Percentiles rank a stretch among this genome's conserved stretches.
phyloP scores from a whole-genome alignment of 2,329 filamentous ascomycete genomes.

The Pyricularia sp. region DNA sequence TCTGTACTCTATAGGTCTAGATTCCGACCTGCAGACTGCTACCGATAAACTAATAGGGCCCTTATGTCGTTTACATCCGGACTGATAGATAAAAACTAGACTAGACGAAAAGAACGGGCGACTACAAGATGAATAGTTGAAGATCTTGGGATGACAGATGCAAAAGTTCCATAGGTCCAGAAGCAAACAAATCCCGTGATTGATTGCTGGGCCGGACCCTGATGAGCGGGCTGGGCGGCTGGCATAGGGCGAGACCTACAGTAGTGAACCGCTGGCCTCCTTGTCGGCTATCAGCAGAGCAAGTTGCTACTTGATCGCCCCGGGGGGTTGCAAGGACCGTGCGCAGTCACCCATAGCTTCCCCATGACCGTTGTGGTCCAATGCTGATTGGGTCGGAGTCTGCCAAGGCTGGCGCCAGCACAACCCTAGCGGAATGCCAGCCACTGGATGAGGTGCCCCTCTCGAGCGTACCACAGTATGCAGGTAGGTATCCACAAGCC shows the following conservation, averaged over 20 bases:
- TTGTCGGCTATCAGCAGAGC: not conserved
- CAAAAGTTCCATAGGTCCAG: not conserved
- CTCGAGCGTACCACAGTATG: constrained; percentile 1
- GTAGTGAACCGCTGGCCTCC: not conserved
- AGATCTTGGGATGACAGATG: not conserved
- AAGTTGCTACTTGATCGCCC: not conserved
- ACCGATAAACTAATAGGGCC: not conserved
- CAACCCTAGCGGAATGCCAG: constrained; percentile 1
- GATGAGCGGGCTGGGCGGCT: not conserved
- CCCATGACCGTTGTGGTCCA: not conserved
- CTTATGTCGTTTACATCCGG: not conserved
- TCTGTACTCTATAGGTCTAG: not conserved
- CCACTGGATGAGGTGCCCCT: not conserved
- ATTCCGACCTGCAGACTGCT: not conserved
- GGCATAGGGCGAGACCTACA: not conserved
- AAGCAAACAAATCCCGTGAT: not conserved
- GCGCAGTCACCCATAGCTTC: not conserved
- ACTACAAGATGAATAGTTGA: not conserved
- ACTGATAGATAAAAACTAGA: not conserved
- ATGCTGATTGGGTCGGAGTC: not conserved
- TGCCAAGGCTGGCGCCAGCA: not conserved
- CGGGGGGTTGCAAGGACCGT: not conserved
- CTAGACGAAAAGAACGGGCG: not conserved
- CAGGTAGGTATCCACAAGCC: not conserved
- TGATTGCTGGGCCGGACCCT: not conserved